Conservation (phyloP, 139 green algal genomes). For the Medakamo hakoo region DNA sequence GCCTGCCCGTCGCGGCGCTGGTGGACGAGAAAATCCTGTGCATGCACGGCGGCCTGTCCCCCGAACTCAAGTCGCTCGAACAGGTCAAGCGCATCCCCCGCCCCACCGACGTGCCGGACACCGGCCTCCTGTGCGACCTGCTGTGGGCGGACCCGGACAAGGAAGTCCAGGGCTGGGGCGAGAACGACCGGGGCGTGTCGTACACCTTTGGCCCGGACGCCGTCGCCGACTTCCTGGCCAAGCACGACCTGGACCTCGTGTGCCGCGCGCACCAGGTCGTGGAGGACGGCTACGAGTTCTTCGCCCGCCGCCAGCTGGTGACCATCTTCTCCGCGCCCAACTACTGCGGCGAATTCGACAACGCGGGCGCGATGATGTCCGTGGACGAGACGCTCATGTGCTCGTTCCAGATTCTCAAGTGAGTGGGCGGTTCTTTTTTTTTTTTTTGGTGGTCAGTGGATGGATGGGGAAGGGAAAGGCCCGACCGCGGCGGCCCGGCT, state of each 20-base stretch:
- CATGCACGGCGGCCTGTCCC: constrained; percentile 98
- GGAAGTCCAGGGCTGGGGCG: constrained; percentile 91
- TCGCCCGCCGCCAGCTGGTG: constrained; percentile 95
- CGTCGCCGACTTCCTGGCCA: constrained; percentile 89
- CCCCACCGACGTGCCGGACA: constrained; percentile 94
- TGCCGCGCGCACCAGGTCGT: constrained; percentile 97
- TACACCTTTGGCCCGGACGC: constrained; percentile 97
- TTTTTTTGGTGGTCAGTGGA: too few species aligned
- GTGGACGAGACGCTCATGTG: constrained; percentile 99
- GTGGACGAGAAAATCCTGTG: constrained; percentile 99
- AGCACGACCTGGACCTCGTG: constrained; percentile 93
- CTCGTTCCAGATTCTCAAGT: constrained; percentile 76
- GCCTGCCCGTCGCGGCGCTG: constrained; percentile 88
- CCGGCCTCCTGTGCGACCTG: constrained; percentile 95
- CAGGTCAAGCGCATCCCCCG: constrained; percentile 94
- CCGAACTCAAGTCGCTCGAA: constrained; percentile 93
- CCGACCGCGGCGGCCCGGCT: not conserved
- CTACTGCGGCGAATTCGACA: constrained; percentile 99
- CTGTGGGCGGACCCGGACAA: constrained; percentile 99
- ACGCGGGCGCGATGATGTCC: constrained; percentile 98
- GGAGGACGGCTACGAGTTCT: constrained; percentile 99
- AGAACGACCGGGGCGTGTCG: constrained; percentile 96
- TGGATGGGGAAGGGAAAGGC: not conserved
- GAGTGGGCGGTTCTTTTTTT: not conserved
- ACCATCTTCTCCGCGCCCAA: constrained; percentile 98